phyloP scores from a whole-genome alignment of 2,329 filamentous ascomycete genomes.

The Pestalotiopsis sp. region DNA sequence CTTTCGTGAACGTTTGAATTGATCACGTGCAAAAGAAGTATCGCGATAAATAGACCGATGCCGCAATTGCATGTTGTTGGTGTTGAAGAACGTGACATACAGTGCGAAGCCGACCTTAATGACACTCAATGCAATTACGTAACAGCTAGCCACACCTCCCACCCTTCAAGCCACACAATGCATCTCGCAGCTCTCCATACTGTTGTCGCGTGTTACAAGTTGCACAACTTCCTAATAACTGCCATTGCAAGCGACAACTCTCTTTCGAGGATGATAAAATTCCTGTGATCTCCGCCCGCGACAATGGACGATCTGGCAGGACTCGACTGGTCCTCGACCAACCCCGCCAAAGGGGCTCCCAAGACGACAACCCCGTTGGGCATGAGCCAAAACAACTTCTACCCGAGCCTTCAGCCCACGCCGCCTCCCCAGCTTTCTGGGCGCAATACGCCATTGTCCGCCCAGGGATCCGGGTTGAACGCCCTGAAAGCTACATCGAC shows the following conservation, averaged over 20 bases:
- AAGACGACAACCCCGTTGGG: conserved; percentile 24
- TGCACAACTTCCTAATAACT: neutral
- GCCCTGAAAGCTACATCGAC: conserved; percentile 43
- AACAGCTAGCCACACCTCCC: neutral
- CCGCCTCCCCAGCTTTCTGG: conserved; percentile 57
- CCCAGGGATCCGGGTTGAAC: conserved; percentile 45
- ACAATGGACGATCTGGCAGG: conserved; percentile 34
- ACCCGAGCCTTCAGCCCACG: conserved; percentile 51
- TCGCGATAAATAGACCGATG: too few species aligned
- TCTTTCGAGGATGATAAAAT: conserved; percentile 26
- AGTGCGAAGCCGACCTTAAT: too few species aligned
- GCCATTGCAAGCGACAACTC: neutral
- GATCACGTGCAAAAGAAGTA: too few species aligned
- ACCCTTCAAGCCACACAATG: conserved; percentile 1
- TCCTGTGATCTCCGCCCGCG: conserved; percentile 7
- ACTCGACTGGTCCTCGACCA: conserved; percentile 33
- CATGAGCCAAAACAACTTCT: conserved; percentile 28
- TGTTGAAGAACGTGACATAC: too few species aligned
- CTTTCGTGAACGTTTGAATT: too few species aligned
- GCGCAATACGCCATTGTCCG: conserved; percentile 56
- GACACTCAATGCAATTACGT: neutral
- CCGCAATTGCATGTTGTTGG: too few species aligned
- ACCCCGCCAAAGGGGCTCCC: conserved; percentile 19
- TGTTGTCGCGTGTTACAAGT: conserved; percentile 6
- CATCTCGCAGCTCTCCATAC: neutral